Percentiles rank a stretch among this genome's conserved stretches.
Evolutionary conservation across 768 basidiomycete genomes (phyloP).

Genomic region (Podaxis carcinomalis): DNA sequence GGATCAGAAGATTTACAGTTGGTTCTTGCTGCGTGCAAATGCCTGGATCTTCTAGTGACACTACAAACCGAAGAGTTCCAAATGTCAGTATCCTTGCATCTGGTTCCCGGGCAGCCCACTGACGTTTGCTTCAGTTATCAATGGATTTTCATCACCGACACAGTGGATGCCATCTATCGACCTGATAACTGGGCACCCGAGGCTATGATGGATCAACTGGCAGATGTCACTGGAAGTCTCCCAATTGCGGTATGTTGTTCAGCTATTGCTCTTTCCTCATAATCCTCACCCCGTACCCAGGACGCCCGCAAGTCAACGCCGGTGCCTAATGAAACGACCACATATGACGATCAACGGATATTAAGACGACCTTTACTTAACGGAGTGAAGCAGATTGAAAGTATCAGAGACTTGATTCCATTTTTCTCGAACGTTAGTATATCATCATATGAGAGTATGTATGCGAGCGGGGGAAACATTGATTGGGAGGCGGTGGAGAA

Average conservation of each 20-base stretch:
- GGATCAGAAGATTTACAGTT: slow-evolving; percentile 82
- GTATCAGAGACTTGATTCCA: slow-evolving; percentile 78
- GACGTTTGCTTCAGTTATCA: slow-evolving; percentile 60
- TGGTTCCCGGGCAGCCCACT: background rate
- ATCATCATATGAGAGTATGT: slow-evolving; percentile 86
- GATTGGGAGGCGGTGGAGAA: slow-evolving; percentile 91
- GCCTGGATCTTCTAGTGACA: slow-evolving; percentile 87
- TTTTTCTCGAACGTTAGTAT: slow-evolving; percentile 93
- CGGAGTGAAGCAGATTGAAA: slow-evolving; percentile 68
- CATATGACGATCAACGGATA: slow-evolving; percentile 34
- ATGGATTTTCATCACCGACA: slow-evolving; percentile 99
- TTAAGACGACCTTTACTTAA: slow-evolving; percentile 76
- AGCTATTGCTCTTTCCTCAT: background rate
- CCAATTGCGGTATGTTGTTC: slow-evolving; percentile 38
- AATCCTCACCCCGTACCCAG: slow-evolving; percentile 16
- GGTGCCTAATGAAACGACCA: slow-evolving; percentile 22
- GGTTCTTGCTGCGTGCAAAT: slow-evolving; percentile 88
- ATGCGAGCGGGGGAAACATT: slow-evolving; percentile 72
- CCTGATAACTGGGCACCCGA: slow-evolving; percentile 81
- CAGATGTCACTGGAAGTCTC: slow-evolving; percentile 74
- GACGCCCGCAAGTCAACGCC: slow-evolving; percentile 23
- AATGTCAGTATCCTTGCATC: slow-evolving; percentile 49
- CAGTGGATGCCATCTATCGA: slow-evolving; percentile 89
- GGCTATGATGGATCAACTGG: slow-evolving; percentile 87
- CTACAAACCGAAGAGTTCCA: slow-evolving; percentile 98